Conservation (phyloP, 202 grass and related monocot genomes). For the Panicum hallii region DNA sequence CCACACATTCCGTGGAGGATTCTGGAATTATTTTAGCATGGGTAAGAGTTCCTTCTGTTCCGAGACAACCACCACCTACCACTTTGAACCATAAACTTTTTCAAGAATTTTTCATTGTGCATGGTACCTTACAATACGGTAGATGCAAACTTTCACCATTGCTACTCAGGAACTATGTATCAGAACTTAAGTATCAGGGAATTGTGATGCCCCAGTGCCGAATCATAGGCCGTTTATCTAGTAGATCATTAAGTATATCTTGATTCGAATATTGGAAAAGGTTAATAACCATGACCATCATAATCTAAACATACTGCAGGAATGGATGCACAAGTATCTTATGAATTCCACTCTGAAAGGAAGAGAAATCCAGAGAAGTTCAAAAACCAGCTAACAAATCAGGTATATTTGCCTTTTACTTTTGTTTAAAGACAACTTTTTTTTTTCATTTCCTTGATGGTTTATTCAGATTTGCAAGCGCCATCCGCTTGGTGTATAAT, state of each 20-base stretch:
- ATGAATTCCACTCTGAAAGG: conserved; percentile 89
- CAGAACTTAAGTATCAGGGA: background rate
- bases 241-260: background rate
- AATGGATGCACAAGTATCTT: conserved; percentile 95
- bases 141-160: background rate
- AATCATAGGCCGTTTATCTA: background rate
- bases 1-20: conserved; percentile 91
- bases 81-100: background rate
- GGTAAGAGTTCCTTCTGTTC: conserved; percentile 59
- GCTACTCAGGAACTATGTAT: background rate
- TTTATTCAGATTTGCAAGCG: background rate
- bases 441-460: background rate
- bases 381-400: conserved; percentile 86
- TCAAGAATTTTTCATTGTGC: background rate
- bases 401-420: conserved; percentile 51
- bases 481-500: background rate
- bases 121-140: background rate
- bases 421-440: conserved; percentile 8
- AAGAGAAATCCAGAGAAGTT: conserved; percentile 93
- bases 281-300: background rate
- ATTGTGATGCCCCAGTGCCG: background rate
- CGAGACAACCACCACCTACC: background rate
- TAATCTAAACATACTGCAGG: conserved; percentile 55
- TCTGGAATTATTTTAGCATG: conserved; percentile 99
- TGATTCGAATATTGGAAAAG: background rate